Evolutionary conservation across 2,329 filamentous ascomycete species (phyloP).

Genomic region (Pseudogymnoascus sp.): DNA sequence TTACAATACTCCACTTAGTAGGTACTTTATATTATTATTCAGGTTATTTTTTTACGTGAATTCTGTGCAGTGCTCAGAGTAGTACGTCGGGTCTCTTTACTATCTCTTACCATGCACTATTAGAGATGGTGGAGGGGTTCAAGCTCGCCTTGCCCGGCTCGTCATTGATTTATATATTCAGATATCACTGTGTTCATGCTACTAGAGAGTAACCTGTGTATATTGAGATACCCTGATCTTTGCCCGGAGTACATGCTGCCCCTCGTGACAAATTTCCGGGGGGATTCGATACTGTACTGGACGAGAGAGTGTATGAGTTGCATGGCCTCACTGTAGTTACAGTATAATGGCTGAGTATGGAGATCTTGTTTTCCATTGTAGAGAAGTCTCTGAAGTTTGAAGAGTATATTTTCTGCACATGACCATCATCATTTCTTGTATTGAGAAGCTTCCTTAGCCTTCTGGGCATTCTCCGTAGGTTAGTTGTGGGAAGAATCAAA

Average conservation of each 20-base stretch:
- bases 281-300: not conserved
- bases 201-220: not conserved
- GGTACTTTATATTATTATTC: not conserved
- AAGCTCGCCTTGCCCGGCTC: not conserved
- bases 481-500: not conserved
- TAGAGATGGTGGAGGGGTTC: not conserved
- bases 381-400: not conserved
- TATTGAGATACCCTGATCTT: not conserved
- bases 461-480: not conserved
- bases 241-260: not conserved
- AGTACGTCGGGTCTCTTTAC: not conserved
- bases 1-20: not conserved
- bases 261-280: not conserved
- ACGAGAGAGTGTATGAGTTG: not conserved
- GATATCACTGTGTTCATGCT: not conserved
- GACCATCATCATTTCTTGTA: not conserved
- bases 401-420: not conserved
- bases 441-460: not conserved
- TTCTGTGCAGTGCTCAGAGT: not conserved
- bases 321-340: not conserved
- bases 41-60: not conserved
- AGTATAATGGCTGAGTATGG: not conserved
- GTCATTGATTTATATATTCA: not conserved
- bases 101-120: not conserved
- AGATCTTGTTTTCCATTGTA: not conserved